Base-by-base conservation (phyloP, 352 stramenopile genomes). In the Stephanocyclus meneghinianus region DNA sequence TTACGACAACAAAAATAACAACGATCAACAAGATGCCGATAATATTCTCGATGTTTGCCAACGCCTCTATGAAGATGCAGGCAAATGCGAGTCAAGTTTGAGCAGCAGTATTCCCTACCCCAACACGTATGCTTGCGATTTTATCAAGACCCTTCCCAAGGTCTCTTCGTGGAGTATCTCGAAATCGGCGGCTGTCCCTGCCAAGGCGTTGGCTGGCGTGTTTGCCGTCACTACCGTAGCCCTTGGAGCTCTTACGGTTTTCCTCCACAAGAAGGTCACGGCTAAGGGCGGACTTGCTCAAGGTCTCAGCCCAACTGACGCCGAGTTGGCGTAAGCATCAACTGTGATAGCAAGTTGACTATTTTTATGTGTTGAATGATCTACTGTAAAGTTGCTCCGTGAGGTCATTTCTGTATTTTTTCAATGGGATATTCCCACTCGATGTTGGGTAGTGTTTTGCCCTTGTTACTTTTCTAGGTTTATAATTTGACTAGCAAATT, bases 81-180 rank as follows among this genome's bases (percentile, higher is more conserved):
- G 60, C 60, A 68, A 68, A 57, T 91, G 87, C 59, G 87, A 91
- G 56, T 72, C 37, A 1, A 75, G 60, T 2, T 71, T 90, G 50
- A 62, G 50, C 21, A 37, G 32, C 48, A 80, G 11, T 26, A 57
- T 80, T 76, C 75, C 59, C 56, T 91, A 89, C 71, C 40, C 71
- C 2, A 81, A 89, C 32, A 86, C 67, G 10, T 71, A 57, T 68
- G 85, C 64, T 50, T 92, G 87, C 63, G 55, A 85, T 15, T 92
- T 80, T 61, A 88, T 92, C 74, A 78, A 87, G 50, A 84, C 73
- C 35, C 55, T 91, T 40, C 64, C 64, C 7, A 75, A 89, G 65
- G 74, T 77, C 6, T 61, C 64, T 18, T 65, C 71, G 18, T 78
- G 60, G 35, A 45, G 37, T 11, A 60, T 9, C 37, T 30, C 13